Evolutionary conservation across 345 rosid genomes (phyloP), one percentile per base, ranked within the genome.

Genomic region (Salix dunnii): DNA sequence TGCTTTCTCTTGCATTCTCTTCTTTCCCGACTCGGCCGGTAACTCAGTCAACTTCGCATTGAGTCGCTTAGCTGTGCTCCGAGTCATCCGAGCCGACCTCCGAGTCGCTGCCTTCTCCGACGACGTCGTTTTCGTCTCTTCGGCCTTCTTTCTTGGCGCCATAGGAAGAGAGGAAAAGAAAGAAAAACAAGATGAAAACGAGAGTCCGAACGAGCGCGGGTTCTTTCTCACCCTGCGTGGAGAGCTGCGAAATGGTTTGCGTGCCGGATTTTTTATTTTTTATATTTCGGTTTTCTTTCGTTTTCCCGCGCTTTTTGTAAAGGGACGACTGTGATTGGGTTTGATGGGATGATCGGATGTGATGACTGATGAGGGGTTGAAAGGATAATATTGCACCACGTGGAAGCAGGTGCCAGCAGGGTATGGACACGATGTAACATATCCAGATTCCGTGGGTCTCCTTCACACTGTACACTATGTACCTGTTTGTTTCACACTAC

Each of bases 41-140:
- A 84, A 67, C 74, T 75, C 77, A 67, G 76, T 76, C 55, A 79
- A 49, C 67, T 70, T 73, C 20, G 69, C 40, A 43, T 74, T 67
- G 62, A 72, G 82, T 51, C 73, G 81, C 28, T 80, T 83, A 70
- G 78, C 40, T 70, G 82, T 68, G 75, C 91, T 90, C 78, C 97
- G 86, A 67, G 97, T 93, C 82, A 89, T 79, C 79, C 91, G 80
- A 58, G 43, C 67, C 36, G 97, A 91, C 82, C 87, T 81, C 79
- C 91, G 80, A 36, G 49, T 71, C 42, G 60, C 68, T 21, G 84
- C 42, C 70, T 68, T 30, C 77, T 77, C 65, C 23, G 68, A 33
- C 69, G 40, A 25, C 71, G 25, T 68, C 30, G 51, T 10, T 6
- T 67, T 49, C 20, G 78, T 48, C 75, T 77, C 78, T 46, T 33